A percentile compares a stretch with the other conserved stretches of the same genome.
Evolutionary conservation across 371 early-diverging fungal species (phyloP).

Genomic region (Fennellomyces sp.): DNA sequence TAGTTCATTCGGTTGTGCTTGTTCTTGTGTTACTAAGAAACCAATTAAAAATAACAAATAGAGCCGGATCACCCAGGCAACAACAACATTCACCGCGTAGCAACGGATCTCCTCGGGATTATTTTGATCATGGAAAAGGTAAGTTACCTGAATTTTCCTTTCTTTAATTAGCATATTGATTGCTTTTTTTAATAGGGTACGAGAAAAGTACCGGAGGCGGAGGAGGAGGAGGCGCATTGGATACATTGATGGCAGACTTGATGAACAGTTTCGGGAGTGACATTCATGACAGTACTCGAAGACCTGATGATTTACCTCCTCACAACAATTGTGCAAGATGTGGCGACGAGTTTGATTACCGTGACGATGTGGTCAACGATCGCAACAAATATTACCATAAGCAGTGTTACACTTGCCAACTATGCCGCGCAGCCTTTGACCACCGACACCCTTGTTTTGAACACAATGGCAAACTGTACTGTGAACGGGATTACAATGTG

Average conservation of each 20-base stretch:
- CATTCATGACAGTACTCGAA: conserved; percentile 8
- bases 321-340: conserved; percentile 18
- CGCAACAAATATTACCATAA: conserved; percentile 46
- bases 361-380: conserved; percentile 40
- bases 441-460: conserved; percentile 66
- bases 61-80: not conserved
- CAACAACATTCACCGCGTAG: not conserved
- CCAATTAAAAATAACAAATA: not conserved
- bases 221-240: conserved; percentile 18
- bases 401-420: conserved; percentile 63
- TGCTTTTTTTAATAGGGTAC: not conserved
- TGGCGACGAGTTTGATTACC: conserved; percentile 45
- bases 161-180: no score
- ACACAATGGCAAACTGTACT: conserved; percentile 67
- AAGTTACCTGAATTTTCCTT: not conserved
- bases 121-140: conserved; percentile 12
- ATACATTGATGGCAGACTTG: conserved; percentile 30
- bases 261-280: conserved; percentile 22
- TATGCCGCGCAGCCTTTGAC: conserved; percentile 68
- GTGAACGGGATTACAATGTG: conserved; percentile 69
- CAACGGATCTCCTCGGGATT: conserved; percentile 5
- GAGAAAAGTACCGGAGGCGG: conserved; percentile 2
- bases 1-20: not conserved
- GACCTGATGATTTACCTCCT: conserved; percentile 8
- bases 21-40: conserved; percentile 4